Base-by-base conservation (phyloP, 805 yeast genomes). In the Starmerella vaccinii region DNA sequence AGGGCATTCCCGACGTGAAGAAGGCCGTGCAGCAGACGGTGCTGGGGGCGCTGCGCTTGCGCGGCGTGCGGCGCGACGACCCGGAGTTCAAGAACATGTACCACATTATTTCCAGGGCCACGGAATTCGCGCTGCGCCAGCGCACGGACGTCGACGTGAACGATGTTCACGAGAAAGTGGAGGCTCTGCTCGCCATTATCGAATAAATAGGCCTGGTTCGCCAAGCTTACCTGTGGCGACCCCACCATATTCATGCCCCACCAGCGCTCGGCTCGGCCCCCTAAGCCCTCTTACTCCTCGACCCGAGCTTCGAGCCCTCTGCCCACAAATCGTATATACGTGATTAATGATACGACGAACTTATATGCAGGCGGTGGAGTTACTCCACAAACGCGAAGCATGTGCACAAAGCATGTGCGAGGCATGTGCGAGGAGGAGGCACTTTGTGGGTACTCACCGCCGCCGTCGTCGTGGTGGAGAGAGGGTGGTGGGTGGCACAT, bases 11-110 rank as follows among this genome's bases (percentile, higher is more conserved):
- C n/a, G 38, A 49, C 37, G 40, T 35, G 43, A 40, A 46, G 27
- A 40, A 43, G 34, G 51, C 51, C 15, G 37, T 66, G 10, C 64
- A 63, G 46, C 65, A 63, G 46, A 59, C 65, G 8, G 55, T 65
- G 7, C 51, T 66, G 51, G 63, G 66, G 2, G 71, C 65, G n/a
- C 50, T 68, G 50, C 58, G 71, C 13, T 51, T 68, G 45, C 62
- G 69, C 5, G 69, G 68, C 1, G 51, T 64, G 24, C 32, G 49
- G 4, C 54, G 61, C n/a, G 55, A 47, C 6, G 48, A 59, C 46
- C 57, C 57, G 21, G 65, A 64, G 12, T 66, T 55, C 54, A 58
- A 60, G 21, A 52, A 37, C 18, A 46, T 66, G 15, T 65, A 64
- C 49, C 57, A 59, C 26, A 55, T 60, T 16, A 57, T 67, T 21